phyloP scores from a whole-genome alignment of 2,329 filamentous ascomycete genomes.

The Colletotrichum cuscutae region DNA sequence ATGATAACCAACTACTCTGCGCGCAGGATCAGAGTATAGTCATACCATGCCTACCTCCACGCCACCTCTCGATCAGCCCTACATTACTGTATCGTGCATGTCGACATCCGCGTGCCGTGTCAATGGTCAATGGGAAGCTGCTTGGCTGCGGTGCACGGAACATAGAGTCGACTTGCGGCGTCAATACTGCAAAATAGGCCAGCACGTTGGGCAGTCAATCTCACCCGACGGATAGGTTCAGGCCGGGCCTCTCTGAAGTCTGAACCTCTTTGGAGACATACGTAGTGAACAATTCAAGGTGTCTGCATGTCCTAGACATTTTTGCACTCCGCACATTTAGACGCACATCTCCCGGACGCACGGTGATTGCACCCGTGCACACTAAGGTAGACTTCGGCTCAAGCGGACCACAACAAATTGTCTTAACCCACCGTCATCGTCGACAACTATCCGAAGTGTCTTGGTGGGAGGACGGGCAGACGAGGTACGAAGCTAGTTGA shows the following conservation, averaged over 20 bases:
- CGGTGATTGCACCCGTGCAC: not conserved
- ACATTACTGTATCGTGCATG: not conserved
- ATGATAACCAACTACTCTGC: not conserved
- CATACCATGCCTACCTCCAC: not conserved
- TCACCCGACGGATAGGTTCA: not conserved
- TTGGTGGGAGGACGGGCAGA: not conserved
- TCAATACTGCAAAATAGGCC: not conserved
- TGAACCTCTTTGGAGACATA: not conserved
- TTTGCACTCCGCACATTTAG: not conserved
- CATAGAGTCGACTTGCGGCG: not conserved
- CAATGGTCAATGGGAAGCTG: not conserved
- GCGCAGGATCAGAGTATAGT: not conserved
- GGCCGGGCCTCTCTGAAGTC: not conserved
- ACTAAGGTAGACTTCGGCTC: not conserved
- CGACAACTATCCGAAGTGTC: not conserved
- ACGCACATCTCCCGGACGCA: not conserved
- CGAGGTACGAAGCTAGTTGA: not conserved
- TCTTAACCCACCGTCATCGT: not conserved
- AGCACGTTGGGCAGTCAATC: not conserved
- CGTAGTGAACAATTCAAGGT: not conserved
- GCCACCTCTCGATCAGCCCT: not conserved
- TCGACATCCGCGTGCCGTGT: not conserved
- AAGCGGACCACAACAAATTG: constrained; percentile 2
- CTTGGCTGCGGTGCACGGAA: too few species aligned
- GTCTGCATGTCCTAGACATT: constrained; percentile 11